phyloP scores from a whole-genome alignment of 805 yeast genomes.

The Nakazawaea ernobii region DNA sequence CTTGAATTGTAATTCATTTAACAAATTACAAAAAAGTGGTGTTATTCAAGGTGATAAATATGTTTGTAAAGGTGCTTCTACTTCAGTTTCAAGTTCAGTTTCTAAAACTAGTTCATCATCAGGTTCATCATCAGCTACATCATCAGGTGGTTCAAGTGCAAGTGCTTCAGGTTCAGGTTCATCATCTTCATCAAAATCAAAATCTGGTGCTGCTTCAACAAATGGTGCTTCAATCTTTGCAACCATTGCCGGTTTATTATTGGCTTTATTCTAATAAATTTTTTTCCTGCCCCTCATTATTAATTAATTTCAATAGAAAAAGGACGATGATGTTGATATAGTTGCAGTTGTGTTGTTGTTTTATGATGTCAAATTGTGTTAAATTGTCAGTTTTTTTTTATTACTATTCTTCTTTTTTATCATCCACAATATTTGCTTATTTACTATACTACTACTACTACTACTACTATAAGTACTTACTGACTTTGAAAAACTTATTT shows the following conservation, averaged over 20 bases:
- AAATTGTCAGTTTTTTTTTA: too few relatives aligned
- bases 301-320: not conserved
- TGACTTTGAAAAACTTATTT: too few relatives aligned
- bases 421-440: too few relatives aligned
- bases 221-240: conserved; percentile 38
- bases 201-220: conserved; percentile 21
- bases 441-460: too few relatives aligned
- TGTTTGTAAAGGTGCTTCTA: conserved; percentile 62
- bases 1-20: conserved; percentile 76
- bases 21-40: conserved; percentile 66
- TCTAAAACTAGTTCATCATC: conserved; percentile 23
- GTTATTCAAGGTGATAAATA: conserved; percentile 88
- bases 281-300: not conserved
- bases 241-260: conserved; percentile 43
- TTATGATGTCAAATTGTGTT: not conserved
- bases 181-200: conserved; percentile 26
- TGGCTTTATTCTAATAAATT: conserved; percentile 41
- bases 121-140: conserved; percentile 18
- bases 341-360: not conserved
- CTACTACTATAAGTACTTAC: too few relatives aligned
- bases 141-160: conserved; percentile 35
- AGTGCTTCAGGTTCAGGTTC: conserved; percentile 29
- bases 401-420: too few relatives aligned
- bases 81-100: conserved; percentile 38
- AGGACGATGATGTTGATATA: too few relatives aligned